phyloP scores from a whole-genome alignment of 2,329 filamentous ascomycete species.

The Aureobasidium vineae region DNA sequence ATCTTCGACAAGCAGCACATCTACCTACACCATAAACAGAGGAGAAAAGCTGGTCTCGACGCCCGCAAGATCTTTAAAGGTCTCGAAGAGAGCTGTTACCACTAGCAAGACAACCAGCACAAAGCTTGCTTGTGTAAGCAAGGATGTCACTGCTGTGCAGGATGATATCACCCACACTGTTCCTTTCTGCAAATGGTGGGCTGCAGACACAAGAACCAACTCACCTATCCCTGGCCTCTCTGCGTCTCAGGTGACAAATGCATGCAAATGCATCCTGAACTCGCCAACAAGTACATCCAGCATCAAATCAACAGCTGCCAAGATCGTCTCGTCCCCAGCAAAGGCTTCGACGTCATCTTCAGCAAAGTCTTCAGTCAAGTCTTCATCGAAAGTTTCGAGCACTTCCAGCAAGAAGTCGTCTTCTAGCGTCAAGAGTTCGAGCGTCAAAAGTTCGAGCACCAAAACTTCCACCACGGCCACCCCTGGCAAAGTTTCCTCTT shows the following conservation, averaged over 20 bases:
- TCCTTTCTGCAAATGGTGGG: constrained; percentile 24
- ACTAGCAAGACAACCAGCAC: background rate
- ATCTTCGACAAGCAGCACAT: background rate
- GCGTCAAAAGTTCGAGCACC: background rate
- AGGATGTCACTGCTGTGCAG: constrained; percentile 1
- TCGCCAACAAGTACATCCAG: constrained; percentile 10
- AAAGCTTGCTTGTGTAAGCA: constrained; percentile 1
- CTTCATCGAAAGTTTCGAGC: background rate
- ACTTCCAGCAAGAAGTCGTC: background rate
- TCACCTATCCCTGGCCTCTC: constrained; percentile 12
- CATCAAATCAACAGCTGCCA: background rate
- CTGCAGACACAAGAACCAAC: constrained; percentile 3
- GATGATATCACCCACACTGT: constrained; percentile 9
- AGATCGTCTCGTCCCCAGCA: background rate
- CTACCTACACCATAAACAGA: background rate
- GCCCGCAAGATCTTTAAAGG: background rate
- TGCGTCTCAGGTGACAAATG: constrained; percentile 1
- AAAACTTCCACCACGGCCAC: background rate
- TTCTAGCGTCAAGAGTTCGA: too few relatives aligned
- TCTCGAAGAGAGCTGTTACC: constrained; percentile 3
- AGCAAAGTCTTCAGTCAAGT: background rate
- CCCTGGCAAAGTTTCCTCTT: background rate
- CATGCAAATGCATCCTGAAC: constrained; percentile 8
- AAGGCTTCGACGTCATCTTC: background rate
- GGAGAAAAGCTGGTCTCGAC: constrained; percentile 8